Percentiles rank a stretch among this genome's conserved stretches.
phyloP scores from a whole-genome alignment of 352 stramenopile species.

The Ophiocytium majus region DNA sequence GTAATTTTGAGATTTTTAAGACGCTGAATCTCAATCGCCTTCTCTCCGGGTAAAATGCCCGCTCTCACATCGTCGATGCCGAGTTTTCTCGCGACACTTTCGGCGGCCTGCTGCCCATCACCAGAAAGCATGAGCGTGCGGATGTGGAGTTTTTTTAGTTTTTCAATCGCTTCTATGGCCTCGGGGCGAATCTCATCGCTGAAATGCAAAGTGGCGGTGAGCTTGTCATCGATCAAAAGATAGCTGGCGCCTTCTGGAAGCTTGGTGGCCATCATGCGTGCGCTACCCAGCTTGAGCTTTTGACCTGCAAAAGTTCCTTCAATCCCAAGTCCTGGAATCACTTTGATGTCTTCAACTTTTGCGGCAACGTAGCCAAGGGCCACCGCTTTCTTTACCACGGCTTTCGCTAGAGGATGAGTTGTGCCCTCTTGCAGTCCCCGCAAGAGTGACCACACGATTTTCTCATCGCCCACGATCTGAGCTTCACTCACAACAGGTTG shows the following conservation, averaged over 20 bases:
- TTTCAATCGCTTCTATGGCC: background rate
- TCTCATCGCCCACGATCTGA: background rate
- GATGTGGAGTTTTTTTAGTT: background rate
- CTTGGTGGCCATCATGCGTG: background rate
- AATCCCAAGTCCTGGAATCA: background rate
- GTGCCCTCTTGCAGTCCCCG: background rate
- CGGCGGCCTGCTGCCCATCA: conserved; percentile 89
- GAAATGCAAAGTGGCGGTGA: background rate
- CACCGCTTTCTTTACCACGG: background rate
- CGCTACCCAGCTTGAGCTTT: background rate
- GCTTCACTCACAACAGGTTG: conserved; percentile 32
- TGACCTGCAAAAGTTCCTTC: background rate
- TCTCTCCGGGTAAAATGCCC: conserved; percentile 78
- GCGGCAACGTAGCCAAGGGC: too few relatives aligned
- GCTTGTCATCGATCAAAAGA: conserved; percentile 16
- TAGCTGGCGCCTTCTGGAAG: too few relatives aligned
- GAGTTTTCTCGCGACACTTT: conserved; percentile 84
- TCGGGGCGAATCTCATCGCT: background rate
- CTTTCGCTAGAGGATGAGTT: background rate
- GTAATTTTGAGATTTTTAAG: conserved; percentile 67
- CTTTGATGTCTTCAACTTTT: too few relatives aligned
- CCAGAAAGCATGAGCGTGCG: conserved; percentile 88
- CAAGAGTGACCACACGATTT: background rate
- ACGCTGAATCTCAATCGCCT: conserved; percentile 77
- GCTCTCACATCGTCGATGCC: conserved; percentile 77